A percentile compares a stretch with the other conserved stretches of the same genome.
Conservation (phyloP, 345 rosid genomes). For the Nasturtium officinale region DNA sequence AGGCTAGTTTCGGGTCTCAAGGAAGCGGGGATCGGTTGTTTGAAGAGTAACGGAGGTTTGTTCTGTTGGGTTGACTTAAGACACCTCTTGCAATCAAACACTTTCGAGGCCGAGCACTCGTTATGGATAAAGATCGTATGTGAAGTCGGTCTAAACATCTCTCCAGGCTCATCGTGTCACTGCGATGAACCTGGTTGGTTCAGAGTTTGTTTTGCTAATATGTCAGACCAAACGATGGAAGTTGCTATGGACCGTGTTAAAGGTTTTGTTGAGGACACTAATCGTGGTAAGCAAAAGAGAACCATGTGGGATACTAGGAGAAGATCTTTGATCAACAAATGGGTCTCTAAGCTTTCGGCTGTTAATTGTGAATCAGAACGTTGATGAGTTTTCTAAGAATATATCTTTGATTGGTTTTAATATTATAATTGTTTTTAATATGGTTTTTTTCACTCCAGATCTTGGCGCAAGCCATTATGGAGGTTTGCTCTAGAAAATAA, state of each 20-base stretch:
- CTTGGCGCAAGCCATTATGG: conserved; percentile 31
- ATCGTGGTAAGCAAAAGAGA: conserved; percentile 28
- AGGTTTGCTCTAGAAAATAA: conserved; percentile 28
- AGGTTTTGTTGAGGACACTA: conserved; percentile 38
- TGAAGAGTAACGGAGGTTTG: conserved; percentile 72
- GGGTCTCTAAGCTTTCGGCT: conserved; percentile 51
- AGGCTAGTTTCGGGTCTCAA: conserved; percentile 59
- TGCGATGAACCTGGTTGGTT: conserved; percentile 91
- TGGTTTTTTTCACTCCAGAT: conserved; percentile 30
- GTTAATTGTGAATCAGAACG: conserved; percentile 42
- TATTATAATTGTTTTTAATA: conserved; percentile 10
- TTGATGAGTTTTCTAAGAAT: conserved; percentile 18
- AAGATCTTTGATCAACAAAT: conserved; percentile 41
- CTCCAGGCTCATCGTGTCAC: conserved; percentile 87
- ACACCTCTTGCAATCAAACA: conserved; percentile 52
- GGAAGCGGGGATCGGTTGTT: conserved; percentile 56
- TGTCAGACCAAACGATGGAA: conserved; percentile 51
- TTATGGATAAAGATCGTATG: conserved; percentile 67
- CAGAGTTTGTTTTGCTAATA: conserved; percentile 79
- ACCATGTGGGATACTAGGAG: conserved; percentile 45
- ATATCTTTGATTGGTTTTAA: background rate
- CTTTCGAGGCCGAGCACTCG: conserved; percentile 69
- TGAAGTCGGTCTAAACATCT: conserved; percentile 70
- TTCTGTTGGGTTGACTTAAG: conserved; percentile 94
- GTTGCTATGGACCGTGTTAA: conserved; percentile 59